These are phyloP conservation scores for Arthrobotrys entomopaga DNA, from an alignment of 2,329 filamentous ascomycete genomes.

Conservation along the genomic window DNA sequence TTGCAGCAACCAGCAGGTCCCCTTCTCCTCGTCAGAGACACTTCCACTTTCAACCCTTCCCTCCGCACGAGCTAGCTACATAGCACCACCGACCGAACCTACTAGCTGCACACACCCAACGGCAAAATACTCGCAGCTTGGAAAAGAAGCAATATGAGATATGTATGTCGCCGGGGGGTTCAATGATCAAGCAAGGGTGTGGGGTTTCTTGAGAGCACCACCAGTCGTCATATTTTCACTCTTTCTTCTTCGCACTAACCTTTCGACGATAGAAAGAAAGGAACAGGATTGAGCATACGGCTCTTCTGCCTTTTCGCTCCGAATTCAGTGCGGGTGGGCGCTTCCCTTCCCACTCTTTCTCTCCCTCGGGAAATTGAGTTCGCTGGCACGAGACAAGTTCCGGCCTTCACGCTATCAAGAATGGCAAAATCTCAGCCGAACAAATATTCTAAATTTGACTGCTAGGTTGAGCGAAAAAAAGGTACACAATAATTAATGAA, in stretches of 20 bases:
- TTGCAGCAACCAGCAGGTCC: no score
- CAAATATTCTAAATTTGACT: constrained; percentile 11
- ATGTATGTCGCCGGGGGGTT: constrained; percentile 33
- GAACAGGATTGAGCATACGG: background rate
- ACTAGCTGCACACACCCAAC: constrained; percentile 21
- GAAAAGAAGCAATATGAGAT: constrained; percentile 31
- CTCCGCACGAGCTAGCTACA: constrained; percentile 1
- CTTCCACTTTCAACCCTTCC: background rate
- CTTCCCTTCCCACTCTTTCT: background rate
- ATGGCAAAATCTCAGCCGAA: constrained; percentile 16
- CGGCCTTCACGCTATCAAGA: background rate
- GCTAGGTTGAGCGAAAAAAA: constrained; percentile 10
- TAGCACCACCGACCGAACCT: background rate
- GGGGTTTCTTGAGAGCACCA: constrained; percentile 7
- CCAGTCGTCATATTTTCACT: constrained; percentile 10
- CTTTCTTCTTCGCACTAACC: background rate
- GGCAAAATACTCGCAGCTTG: constrained; percentile 50
- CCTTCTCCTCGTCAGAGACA: background rate
- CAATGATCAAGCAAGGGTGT: constrained; percentile 20
- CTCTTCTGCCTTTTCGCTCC: no score
- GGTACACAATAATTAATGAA: background rate
- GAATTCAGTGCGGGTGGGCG: background rate
- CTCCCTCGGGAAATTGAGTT: background rate
- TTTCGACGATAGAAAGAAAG: no score
- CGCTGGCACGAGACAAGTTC: constrained; percentile 16